These are phyloP conservation scores for Penicillium sp. DNA, from an alignment of 2,329 filamentous ascomycete genomes.

Conservation along the genomic window DNA sequence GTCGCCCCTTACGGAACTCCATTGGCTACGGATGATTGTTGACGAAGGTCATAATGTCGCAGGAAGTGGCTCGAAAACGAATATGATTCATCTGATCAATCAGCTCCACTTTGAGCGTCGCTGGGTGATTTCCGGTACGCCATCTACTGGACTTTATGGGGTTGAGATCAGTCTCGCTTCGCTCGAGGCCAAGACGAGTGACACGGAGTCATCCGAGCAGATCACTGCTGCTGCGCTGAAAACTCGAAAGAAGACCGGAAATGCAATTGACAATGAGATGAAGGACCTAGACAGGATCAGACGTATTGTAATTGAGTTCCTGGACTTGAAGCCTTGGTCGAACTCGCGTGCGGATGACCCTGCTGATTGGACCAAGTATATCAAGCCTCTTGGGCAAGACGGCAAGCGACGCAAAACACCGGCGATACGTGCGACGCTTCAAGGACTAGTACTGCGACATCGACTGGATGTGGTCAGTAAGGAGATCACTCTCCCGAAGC, in stretches of 20 bases:
- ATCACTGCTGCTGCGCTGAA: conserved; percentile 33
- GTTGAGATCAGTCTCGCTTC: conserved; percentile 62
- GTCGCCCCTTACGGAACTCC: conserved; percentile 68
- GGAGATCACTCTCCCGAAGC: conserved; percentile 66
- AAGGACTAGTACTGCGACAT: conserved; percentile 80
- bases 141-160: conserved; percentile 79
- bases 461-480: conserved; percentile 67
- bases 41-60: conserved; percentile 90
- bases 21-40: conserved; percentile 85
- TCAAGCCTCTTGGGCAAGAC: conserved; percentile 61
- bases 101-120: conserved; percentile 65
- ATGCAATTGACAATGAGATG: conserved; percentile 54
- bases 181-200: conserved; percentile 37
- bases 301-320: conserved; percentile 66
- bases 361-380: conserved; percentile 71
- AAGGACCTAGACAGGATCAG: conserved; percentile 68
- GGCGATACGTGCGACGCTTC: conserved; percentile 66
- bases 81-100: conserved; percentile 56
- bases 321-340: conserved; percentile 78
- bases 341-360: conserved; percentile 61
- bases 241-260: conserved; percentile 38
- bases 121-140: conserved; percentile 91
- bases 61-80: conserved; percentile 62
- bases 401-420: conserved; percentile 49
- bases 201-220: conserved; percentile 36